phyloP scores from a whole-genome alignment of 768 basidiomycete species.

The Phylloporus rhodoxanthus region DNA sequence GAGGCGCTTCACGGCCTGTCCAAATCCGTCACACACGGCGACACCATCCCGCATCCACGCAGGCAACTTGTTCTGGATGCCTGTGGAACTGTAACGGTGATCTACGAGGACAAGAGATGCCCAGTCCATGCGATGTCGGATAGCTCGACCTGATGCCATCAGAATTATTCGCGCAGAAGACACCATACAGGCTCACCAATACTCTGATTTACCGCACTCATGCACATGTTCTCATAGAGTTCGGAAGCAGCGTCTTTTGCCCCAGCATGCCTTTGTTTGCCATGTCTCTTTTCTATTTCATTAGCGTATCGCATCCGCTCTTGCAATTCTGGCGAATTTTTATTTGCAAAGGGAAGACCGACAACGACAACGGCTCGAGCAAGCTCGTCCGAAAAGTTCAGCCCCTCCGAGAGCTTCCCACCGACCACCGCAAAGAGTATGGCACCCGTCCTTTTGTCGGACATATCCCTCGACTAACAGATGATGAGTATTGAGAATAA shows the following conservation, averaged over 20 bases:
- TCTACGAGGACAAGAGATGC: slow-evolving; percentile 87
- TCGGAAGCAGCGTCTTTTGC: slow-evolving; percentile 69
- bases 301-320: slow-evolving; percentile 90
- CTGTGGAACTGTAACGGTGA: slow-evolving; percentile 62
- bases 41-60: slow-evolving; percentile 77
- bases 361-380: slow-evolving; percentile 83
- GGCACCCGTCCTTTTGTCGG: slow-evolving; percentile 50
- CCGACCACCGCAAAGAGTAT: slow-evolving; percentile 92
- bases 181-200: slow-evolving; percentile 56
- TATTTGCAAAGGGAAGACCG: slow-evolving; percentile 91
- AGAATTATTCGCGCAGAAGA: not conserved
- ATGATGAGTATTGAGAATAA: slow-evolving; percentile 12
- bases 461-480: slow-evolving; percentile 15
- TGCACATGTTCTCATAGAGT: slow-evolving; percentile 86
- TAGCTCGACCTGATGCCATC: slow-evolving; percentile 67
- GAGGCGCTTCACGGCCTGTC: slow-evolving; percentile 62
- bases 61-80: slow-evolving; percentile 78
- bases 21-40: slow-evolving; percentile 58
- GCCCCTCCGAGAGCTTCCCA: slow-evolving; percentile 93
- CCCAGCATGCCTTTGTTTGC: slow-evolving; percentile 30
- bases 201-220: slow-evolving; percentile 94
- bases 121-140: slow-evolving; percentile 89
- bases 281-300: slow-evolving; percentile 44
- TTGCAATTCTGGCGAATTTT: slow-evolving; percentile 82
- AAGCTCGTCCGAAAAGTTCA: slow-evolving; percentile 71